Base-by-base conservation (phyloP, 2,329 filamentous ascomycete genomes). In the Metarhizium guizhouense region DNA sequence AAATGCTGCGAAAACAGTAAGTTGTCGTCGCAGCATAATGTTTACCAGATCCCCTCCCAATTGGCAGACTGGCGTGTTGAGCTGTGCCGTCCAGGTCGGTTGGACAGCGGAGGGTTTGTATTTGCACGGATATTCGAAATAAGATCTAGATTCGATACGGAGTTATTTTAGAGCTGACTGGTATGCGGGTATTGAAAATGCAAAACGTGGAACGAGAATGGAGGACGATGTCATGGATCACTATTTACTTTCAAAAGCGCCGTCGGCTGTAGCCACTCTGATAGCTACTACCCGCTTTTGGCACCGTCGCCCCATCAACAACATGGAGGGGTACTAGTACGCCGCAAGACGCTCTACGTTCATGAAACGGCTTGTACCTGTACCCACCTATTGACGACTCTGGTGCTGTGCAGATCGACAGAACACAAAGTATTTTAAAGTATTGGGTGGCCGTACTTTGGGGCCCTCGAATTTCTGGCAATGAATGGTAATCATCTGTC, bases 11-110 rank as follows among this genome's bases (percentile, higher is more conserved):
- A 68, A 56, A 20, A 70, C 58, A 55, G 52, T 20, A 34, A 47
- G 16, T 52, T 55, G 60, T 56, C 74, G 72, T 60, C 71, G 71
- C 58, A 72, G 71, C 67, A 72, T 70, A 52, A 57, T 66, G 56
- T 60, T 59, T 47, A 43, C 36, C 30, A 43, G 30, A 42, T 10
- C 36, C 30, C 47, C 36, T 36, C 38, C 30, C 47, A 54, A 47
- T n/a, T 47, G 43, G 43, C 43, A 47, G 43, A 29, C 43, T 18
- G 43, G n/a, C 43, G 40, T 18, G 6, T 16, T 4, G n/a, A 6
- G 40, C 6, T 20, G 3, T 45, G 18, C 16, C 20, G 42, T 20
- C 18, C 3, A 20, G n/a, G 16, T 6, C 11, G 7, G 16, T 18
- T 20, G 7, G 42, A 45, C 3, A 8, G 16, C 10, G 16, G 42